Base-by-base conservation (phyloP, 2,329 filamentous ascomycete species). In the Xylariaceae sp. region DNA sequence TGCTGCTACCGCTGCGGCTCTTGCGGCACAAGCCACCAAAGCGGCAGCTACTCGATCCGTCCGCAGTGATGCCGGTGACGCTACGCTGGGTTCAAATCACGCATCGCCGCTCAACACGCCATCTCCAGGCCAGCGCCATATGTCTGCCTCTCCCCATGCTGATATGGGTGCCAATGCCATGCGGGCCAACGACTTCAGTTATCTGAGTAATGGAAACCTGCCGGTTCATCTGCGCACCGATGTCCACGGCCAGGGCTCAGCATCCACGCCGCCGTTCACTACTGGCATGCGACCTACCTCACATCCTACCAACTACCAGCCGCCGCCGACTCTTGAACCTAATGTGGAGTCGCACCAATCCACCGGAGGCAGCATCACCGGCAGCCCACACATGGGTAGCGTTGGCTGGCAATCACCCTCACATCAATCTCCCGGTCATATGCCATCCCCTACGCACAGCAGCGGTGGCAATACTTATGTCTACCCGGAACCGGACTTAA, bases 331-430 rank as follows among this genome's bases (percentile, higher is more conserved):
- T 14, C 76, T 96, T 45, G 92, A 96, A 72, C 90, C 91, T 22
- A 91, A 82, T 67, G 80, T 89, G 54, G 89, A 92, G 66, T 85
- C 88, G 51, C 84, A 86, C 56, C 85, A 87, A 60, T 76, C 82
- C 2, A 82, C 80, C 1, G 68, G 75, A 44, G 78, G 78, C 48
- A 95, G 89, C 65, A 85, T 81, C n/a, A 83, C 76, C 49, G 87
- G 88, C 46, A 96, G 90, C 68, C 91, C 92, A 44, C 91, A 96
- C 68, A 89, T 96, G 83, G 71, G 74, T 54, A 83, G 79, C 53
- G 79, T 89, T 54, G 87, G 89, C 47, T 96, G 92, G 91, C 87
- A 90, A 58, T 95, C 90, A 5, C 90, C 90, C 4, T 82, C 54
- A 11, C 54, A 56, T 45, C 54, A 52, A 32, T 55, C 54, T n/a